Base-by-base conservation (phyloP, 257 asterid species). In the Thymus mandschuricus region DNA sequence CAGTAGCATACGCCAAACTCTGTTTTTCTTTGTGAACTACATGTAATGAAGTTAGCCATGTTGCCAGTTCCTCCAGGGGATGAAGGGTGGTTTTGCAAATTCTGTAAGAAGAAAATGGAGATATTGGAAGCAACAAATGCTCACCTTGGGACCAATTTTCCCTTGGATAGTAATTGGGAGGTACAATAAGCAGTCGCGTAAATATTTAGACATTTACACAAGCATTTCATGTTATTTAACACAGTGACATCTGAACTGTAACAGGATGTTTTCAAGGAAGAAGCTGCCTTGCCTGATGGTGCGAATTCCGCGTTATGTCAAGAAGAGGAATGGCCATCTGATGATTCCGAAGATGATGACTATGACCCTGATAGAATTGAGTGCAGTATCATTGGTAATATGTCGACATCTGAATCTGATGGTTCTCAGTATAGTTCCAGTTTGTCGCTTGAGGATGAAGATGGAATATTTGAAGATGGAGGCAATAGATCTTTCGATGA, bases 21-120 rank as follows among this genome's bases (percentile, higher is more conserved):
- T 62, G 28, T 44, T 72, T 63, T 64, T 59, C 67, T 1, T 64
- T 61, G 38, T 75, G 30, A 75, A 69, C 66, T 77, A 40, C 77
- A 45, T 64, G 60, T 81, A 64, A 72, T 66, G 67, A 46, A 78
- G 64, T 55, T 52, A 68, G 72, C 83, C 73, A 50, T 52, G 64
- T 66, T 81, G 63, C 71, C 95, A 86, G 96, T 95, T 86, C 98
- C 99, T 76, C 96, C 95, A 43, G 96, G 79, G 63, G 99, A 88
- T 67, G 96, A 95, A 85, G 95, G 98, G 76, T 95, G 99, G 99
- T 87, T 92, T 79, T 95, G 99, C 87, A 88, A 87, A 86, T 89
- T 83, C 76, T 95, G 99, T 72, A 85, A 82, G 86, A 86, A 86
- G 81, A 95, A 89, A 82, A 89, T 86, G 79, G 99, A 92, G 80